These are phyloP conservation scores for Melampsora allii-populina DNA, from an alignment of 1,284 basidiomycete species.

Conservation along the genomic window DNA sequence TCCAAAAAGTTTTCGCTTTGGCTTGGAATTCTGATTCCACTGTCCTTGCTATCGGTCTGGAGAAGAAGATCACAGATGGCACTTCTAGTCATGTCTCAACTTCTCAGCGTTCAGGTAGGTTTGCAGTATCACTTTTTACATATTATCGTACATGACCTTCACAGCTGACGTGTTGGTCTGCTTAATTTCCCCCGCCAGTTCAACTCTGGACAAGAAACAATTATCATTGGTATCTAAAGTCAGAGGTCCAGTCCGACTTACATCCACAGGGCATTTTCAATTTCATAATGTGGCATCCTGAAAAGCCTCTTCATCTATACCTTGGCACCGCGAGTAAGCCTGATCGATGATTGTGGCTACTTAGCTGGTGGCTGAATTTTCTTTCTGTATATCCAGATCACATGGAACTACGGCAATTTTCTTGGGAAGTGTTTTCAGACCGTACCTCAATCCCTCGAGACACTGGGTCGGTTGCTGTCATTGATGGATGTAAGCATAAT, in stretches of 20 bases:
- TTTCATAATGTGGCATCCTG: conserved; percentile 79
- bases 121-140: background rate
- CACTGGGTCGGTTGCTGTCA: conserved; percentile 79
- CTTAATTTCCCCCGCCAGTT: conserved; percentile 57
- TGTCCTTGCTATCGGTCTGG: conserved; percentile 79
- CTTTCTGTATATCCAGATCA: conserved; percentile 54
- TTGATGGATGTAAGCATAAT: conserved; percentile 73
- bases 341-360: conserved; percentile 55
- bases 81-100: conserved; percentile 58
- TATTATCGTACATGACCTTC: background rate
- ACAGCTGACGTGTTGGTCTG: background rate
- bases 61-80: conserved; percentile 62
- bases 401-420: conserved; percentile 63
- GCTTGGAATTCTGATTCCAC: conserved; percentile 86
- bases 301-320: conserved; percentile 66
- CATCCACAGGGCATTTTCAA: conserved; percentile 60
- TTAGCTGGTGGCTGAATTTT: conserved; percentile 52
- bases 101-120: conserved; percentile 19
- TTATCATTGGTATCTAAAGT: conserved; percentile 91
- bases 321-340: conserved; percentile 58
- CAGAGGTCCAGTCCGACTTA: conserved; percentile 61
- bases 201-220: conserved; percentile 95
- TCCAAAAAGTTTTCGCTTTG: conserved; percentile 70
- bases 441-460: conserved; percentile 65
- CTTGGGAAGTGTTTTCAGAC: conserved; percentile 73